Base-by-base conservation (phyloP, 768 basidiomycete genomes). In the Boletus edulis region DNA sequence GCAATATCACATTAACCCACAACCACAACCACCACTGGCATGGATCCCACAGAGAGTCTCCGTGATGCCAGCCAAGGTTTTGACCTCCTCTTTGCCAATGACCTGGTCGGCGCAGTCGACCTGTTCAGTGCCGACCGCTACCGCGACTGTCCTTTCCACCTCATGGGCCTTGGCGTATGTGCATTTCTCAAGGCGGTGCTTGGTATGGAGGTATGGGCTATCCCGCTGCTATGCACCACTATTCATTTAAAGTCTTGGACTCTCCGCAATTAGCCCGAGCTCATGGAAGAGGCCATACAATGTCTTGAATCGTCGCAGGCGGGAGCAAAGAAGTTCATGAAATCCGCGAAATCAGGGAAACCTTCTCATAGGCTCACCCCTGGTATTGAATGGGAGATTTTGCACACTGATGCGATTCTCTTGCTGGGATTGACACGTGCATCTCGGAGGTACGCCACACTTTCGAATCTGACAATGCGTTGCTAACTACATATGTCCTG, bases 111-210 rank as follows among this genome's bases (percentile, higher is more conserved):
- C 0, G 86, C 89, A 1, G 72, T 79, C 54, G 62, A 72, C 12
- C 72, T 76, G 38, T 86, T 90, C 65, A 65, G 14, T 52, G 40
- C 46, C 5, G 50, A 62, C 27, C 3, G 29, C 29, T 29, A 49
- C 24, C 65, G 71, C 10, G 76, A 81, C 35, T 85, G 86, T 38
- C 83, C 90, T 0, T 87, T 89, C 62, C 89, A 92, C 67, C 75
- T 81, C 18, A 75, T 91, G 54, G 90, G 90, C 2, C 73, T 82
- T 0, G 90, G 89, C 15, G 83, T 86, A 0, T 85, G 84, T 54
- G 80, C 82, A 1, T 91, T 91, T 60, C 72, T 91, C 42, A 85
- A 90, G 67, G 91, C 89, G 0, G 87, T 86, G 1, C 72, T 91
- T 14, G 87, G 88, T n/a, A 83, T 91, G 83, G 90, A 92, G 80